Conservation (phyloP, 2,329 filamentous ascomycete genomes). For the Neonectria coccinea region DNA sequence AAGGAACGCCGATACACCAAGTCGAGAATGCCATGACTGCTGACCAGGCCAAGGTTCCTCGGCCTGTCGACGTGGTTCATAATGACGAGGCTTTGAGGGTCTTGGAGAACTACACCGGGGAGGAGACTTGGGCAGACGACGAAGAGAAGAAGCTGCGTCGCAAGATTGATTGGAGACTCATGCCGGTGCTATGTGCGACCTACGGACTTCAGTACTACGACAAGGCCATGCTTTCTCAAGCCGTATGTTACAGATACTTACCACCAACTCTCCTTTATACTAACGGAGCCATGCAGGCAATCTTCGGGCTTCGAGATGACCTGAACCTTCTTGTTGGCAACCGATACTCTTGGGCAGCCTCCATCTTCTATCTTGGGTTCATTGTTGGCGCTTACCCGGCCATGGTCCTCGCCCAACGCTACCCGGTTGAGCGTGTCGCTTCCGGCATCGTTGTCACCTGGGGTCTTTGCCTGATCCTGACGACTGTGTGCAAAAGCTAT, state of each 20-base stretch:
- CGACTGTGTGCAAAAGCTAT: conserved; percentile 52
- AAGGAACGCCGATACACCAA: conserved; percentile 28
- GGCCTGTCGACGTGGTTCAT: conserved; percentile 37
- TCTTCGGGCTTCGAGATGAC: conserved; percentile 38
- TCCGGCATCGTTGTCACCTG: conserved; percentile 48
- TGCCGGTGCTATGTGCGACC: conserved; percentile 59
- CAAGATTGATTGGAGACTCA: conserved; percentile 48
- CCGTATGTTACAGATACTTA: conserved; percentile 48
- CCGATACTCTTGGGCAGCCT: conserved; percentile 57
- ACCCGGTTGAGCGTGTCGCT: conserved; percentile 59
- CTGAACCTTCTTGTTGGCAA: conserved; percentile 52
- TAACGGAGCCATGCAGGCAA: conserved; percentile 17
- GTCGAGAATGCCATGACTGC: conserved; percentile 18
- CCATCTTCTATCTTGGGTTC: conserved; percentile 63
- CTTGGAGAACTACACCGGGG: conserved; percentile 55
- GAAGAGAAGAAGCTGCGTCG: conserved; percentile 57
- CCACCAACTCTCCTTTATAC: not conserved
- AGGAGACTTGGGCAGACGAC: conserved; percentile 54
- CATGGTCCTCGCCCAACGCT: conserved; percentile 55
- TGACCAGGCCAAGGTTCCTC: conserved; percentile 6
- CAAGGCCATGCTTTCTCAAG: conserved; percentile 66
- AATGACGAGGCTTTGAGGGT: conserved; percentile 52
- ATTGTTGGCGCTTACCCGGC: conserved; percentile 61
- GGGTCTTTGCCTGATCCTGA: conserved; percentile 54
- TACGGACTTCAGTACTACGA: conserved; percentile 62